Evolutionary conservation across 805 yeast species (phyloP).

Genomic region (Candida pseudofarinosa): DNA sequence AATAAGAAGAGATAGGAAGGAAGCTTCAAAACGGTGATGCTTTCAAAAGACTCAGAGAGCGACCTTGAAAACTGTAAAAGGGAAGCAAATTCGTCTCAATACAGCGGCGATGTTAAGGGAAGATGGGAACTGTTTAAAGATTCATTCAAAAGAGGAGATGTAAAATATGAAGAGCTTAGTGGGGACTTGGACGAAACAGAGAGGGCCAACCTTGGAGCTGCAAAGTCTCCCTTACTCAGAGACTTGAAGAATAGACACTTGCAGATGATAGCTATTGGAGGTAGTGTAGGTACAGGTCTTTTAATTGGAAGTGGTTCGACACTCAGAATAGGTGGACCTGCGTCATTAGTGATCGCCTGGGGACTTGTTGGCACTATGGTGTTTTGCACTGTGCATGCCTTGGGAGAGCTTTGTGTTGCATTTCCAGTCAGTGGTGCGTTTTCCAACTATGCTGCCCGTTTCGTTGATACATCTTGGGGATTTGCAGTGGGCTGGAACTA

Average conservation of each 20-base stretch:
- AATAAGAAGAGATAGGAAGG: background rate
- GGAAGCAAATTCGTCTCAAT: background rate
- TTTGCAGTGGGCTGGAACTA: constrained; percentile 39
- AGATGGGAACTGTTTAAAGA: constrained; percentile 22
- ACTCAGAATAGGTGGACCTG: constrained; percentile 40
- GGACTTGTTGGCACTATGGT: constrained; percentile 55
- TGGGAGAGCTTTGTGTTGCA: constrained; percentile 61
- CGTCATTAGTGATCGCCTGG: constrained; percentile 50
- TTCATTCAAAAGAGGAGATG: constrained; percentile 27
- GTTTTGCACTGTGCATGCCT: constrained; percentile 55
- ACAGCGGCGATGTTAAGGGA: background rate
- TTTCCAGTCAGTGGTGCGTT: constrained; percentile 38
- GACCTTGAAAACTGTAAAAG: background rate
- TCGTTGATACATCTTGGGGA: constrained; percentile 37
- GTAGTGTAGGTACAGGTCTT: constrained; percentile 66
- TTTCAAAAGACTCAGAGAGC: constrained; percentile 1
- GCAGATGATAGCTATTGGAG: constrained; percentile 69
- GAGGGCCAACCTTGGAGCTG: constrained; percentile 29
- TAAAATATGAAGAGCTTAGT: constrained; percentile 4
- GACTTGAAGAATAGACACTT: constrained; percentile 45
- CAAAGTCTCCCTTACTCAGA: constrained; percentile 38
- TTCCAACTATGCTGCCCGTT: constrained; percentile 35
- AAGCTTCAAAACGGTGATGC: background rate
- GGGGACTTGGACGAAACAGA: constrained; percentile 25
- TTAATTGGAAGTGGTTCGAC: constrained; percentile 46